A percentile compares a stretch with the other conserved stretches of the same genome.
Evolutionary conservation across 2,329 filamentous ascomycete genomes (phyloP).

Genomic region (Epichloe gansuensis): DNA sequence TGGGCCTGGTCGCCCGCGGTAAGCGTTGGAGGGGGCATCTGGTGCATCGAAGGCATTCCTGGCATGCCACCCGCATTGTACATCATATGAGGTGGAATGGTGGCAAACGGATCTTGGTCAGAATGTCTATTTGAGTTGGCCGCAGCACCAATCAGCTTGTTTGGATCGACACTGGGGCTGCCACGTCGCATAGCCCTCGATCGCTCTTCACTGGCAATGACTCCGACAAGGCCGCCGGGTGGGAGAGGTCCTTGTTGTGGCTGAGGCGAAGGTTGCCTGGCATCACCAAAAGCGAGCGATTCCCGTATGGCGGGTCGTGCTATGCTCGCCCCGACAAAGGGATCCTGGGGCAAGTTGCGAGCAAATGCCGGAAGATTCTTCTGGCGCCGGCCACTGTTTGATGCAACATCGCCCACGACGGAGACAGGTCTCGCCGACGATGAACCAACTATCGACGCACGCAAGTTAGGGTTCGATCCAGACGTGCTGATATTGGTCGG

Average conservation of each 20-base stretch:
- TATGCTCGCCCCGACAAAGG: slow-evolving; percentile 68
- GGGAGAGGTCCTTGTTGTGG: slow-evolving; percentile 32
- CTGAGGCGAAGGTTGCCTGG: slow-evolving; percentile 27
- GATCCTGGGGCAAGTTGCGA: slow-evolving; percentile 67
- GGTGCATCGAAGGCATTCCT: slow-evolving; percentile 19
- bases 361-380: slow-evolving; percentile 66
- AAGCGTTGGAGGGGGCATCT: slow-evolving; percentile 35
- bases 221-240: slow-evolving; percentile 70
- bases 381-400: slow-evolving; percentile 17
- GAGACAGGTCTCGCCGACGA: slow-evolving; percentile 42
- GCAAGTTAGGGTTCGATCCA: slow-evolving; percentile 60
- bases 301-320: slow-evolving; percentile 62
- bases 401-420: slow-evolving; percentile 30
- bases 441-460: slow-evolving; percentile 35
- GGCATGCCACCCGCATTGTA: slow-evolving; percentile 18
- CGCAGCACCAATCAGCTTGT: slow-evolving; percentile 22
- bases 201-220: slow-evolving; percentile 76
- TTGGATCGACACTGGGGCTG: slow-evolving; percentile 53
- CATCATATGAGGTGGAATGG: slow-evolving; percentile 33
- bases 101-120: slow-evolving; percentile 35
- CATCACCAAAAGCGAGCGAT: slow-evolving; percentile 54
- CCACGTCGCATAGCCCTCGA: slow-evolving; percentile 65
- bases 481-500: slow-evolving; percentile 53
- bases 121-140: slow-evolving; percentile 24
- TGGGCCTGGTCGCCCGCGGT: slow-evolving; percentile 59